Base-by-base conservation (phyloP, 2,329 filamentous ascomycete genomes). In the Pseudogymnoascus sp. region DNA sequence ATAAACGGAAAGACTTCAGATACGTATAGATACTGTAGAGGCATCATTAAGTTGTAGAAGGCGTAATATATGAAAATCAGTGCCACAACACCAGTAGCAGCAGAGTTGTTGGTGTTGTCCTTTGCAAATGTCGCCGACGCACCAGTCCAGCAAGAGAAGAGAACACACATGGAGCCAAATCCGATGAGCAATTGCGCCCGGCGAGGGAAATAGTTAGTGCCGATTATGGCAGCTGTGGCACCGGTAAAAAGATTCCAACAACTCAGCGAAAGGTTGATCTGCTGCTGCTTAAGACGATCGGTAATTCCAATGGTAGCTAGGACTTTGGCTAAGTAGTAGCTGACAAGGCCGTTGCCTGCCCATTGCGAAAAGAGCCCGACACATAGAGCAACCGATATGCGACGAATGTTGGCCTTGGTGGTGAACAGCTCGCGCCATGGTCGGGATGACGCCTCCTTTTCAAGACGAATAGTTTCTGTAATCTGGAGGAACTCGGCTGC, bases 321-420 rank as follows among this genome's bases (percentile, higher is more conserved):
- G 12, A 76, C 72, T 5, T 72, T 67, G 28, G 68, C 69, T 14
- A 76, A 70, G 66, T 74, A 75, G 67, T 75, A 80, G 1, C 75
- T 77, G 33, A 79, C 76, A 8, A 81, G 69, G 37, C 77, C 78
- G 66, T 83, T 84, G 33, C 82, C 82, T 61, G 77, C 80, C 80
- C 80, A 84, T 66, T 85, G 83, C 5, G 79, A 80, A 73, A 84
- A 84, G 64, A 84, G 74, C 64, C 82, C 82, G 5, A 81, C 75
- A 18, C 77, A 75, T 53, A 84, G 5, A 25, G 44, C 44, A 8
- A 50, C 44, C 23, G n/a, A n/a, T 3, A 50, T 23, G 14, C 44
- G 44, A 16, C 44, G 44, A 28, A 50, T 50, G 14, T 50, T 50
- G 7, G 44, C 44, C 23, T 50, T 50, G 23, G 44, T 50, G 23